Percentiles rank a stretch among this genome's conserved stretches.
Conservation (phyloP, 257 asterid species). For the Thymus quinquecostatus region DNA sequence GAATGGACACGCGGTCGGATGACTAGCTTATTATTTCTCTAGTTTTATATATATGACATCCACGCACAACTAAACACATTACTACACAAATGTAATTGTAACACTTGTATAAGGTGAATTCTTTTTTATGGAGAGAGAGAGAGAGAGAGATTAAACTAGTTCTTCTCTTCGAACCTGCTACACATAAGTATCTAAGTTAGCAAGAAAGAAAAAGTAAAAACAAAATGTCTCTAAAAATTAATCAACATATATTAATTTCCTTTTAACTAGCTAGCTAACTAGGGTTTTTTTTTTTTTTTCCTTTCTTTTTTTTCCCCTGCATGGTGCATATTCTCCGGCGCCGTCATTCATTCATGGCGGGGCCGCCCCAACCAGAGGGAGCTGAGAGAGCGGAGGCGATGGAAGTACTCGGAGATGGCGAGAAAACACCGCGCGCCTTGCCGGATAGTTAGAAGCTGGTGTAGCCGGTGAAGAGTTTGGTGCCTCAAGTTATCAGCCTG, state of each 20-base stretch:
- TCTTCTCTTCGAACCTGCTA: constrained; percentile 1
- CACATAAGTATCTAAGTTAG: neutral
- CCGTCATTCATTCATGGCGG: constrained; percentile 40
- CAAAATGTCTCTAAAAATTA: neutral
- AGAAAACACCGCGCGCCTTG: constrained; percentile 75
- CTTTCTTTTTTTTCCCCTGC: too few species aligned
- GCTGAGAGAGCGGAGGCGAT: constrained; percentile 90
- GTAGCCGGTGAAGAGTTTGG: constrained; percentile 70
- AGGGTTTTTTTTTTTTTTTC: constrained; percentile 13
- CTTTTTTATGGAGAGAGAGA: neutral
- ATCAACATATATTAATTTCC: neutral
- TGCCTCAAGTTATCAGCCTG: constrained; percentile 85
- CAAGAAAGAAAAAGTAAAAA: neutral
- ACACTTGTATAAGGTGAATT: neutral
- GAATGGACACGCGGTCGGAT: too few species aligned
- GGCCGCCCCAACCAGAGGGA: constrained; percentile 75
- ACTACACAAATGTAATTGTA: neutral
- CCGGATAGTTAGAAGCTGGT: constrained; percentile 62
- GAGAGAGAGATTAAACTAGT: neutral
- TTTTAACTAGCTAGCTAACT: constrained; percentile 1
- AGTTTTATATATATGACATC: too few species aligned
- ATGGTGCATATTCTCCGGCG: neutral
- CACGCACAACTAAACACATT: too few species aligned
- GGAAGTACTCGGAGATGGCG: constrained; percentile 71
- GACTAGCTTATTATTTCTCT: too few species aligned